These are phyloP conservation scores for Tarenaya hassleriana DNA, from an alignment of 345 rosid species.

Conservation along the genomic window DNA sequence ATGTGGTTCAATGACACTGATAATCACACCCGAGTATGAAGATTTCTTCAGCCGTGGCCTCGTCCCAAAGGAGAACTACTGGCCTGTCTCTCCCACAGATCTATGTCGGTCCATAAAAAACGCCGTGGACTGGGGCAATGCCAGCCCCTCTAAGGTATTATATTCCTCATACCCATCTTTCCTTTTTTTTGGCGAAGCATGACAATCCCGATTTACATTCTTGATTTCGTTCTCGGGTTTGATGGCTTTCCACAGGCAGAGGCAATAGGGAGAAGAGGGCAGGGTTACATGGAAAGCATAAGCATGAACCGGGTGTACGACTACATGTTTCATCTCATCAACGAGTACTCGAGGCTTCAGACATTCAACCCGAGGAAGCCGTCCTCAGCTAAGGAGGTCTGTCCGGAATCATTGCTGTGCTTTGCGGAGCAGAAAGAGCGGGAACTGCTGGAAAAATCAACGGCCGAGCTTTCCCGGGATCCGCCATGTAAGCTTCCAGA, in stretches of 20 bases:
- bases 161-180: constrained; percentile 2
- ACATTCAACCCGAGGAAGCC: constrained; percentile 66
- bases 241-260: constrained; percentile 48
- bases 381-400: constrained; percentile 57
- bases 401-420: constrained; percentile 65
- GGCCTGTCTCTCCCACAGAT: constrained; percentile 66
- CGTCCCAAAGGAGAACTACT: constrained; percentile 57
- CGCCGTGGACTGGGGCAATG: constrained; percentile 88
- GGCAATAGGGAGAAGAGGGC: constrained; percentile 69
- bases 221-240: neutral
- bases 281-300: constrained; percentile 58
- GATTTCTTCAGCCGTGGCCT: constrained; percentile 90
- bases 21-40: constrained; percentile 73
- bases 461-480: constrained; percentile 31
- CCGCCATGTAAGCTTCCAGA: constrained; percentile 62
- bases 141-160: constrained; percentile 54
- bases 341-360: constrained; percentile 70
- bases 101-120: constrained; percentile 61
- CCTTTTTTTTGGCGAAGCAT: neutral
- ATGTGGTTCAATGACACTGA: constrained; percentile 71
- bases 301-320: constrained; percentile 69
- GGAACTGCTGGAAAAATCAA: constrained; percentile 45
- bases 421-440: constrained; percentile 59
- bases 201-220: neutral
- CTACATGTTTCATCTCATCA: constrained; percentile 80